A percentile compares a stretch with the other conserved stretches of the same genome.
These are phyloP conservation scores for Ogataea hybrid DNA, from an alignment of 1,139 yeast genomes.

Conservation along the genomic window DNA sequence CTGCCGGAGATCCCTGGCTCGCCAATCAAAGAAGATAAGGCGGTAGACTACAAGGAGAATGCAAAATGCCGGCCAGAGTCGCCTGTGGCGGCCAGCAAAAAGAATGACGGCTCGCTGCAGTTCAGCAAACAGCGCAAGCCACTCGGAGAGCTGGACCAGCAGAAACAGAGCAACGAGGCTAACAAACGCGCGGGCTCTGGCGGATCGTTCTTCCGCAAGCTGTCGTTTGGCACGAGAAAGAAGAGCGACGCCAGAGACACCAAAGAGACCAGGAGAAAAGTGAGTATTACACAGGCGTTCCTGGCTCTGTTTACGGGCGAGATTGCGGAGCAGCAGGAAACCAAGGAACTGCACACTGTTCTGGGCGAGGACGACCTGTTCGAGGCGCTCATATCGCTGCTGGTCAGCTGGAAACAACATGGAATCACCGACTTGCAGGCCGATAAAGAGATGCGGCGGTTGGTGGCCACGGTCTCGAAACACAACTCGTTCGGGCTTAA, in stretches of 20 bases:
- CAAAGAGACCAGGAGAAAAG: constrained; percentile 28
- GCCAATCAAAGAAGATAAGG: constrained; percentile 30
- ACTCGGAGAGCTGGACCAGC: constrained; percentile 33
- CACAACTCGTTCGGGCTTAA: constrained; percentile 61
- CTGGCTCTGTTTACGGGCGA: constrained; percentile 34
- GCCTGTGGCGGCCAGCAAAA: constrained; percentile 14
- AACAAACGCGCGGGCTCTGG: constrained; percentile 28
- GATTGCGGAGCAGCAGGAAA: constrained; percentile 20
- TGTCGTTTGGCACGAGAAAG: constrained; percentile 52
- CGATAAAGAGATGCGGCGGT: constrained; percentile 42
- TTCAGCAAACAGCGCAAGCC: constrained; percentile 30
- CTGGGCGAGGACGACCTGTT: constrained; percentile 57
- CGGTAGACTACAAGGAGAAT: constrained; percentile 19
- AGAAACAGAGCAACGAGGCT: constrained; percentile 11
- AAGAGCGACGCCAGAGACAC: constrained; percentile 24
- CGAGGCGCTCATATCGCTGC: constrained; percentile 60
- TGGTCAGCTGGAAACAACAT: constrained; percentile 67
- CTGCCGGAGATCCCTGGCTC: constrained; percentile 36
- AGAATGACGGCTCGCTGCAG: constrained; percentile 13
- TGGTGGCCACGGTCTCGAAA: constrained; percentile 61
- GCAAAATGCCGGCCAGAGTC: constrained; percentile 5
- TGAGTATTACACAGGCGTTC: constrained; percentile 28
- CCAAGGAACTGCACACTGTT: constrained; percentile 37
- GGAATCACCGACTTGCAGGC: constrained; percentile 59
- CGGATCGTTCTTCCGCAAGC: constrained; percentile 58